Conservation (phyloP, 2,329 filamentous ascomycete species). For the Fusarium xyrophilum region DNA sequence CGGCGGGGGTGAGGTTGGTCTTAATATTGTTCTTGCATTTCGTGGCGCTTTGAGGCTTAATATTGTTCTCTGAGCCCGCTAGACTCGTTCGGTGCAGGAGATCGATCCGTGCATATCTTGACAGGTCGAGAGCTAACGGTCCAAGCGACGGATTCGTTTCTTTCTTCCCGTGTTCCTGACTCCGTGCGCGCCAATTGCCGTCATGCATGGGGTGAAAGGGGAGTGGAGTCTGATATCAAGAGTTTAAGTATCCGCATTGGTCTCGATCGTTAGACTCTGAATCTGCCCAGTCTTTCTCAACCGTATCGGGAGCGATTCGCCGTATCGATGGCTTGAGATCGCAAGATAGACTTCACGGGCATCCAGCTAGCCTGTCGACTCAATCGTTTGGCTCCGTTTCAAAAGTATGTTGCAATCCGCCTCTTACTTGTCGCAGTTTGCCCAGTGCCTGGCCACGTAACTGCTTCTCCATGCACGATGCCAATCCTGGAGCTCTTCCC, state of each 20-base stretch:
- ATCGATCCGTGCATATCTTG: slow-evolving; percentile 31
- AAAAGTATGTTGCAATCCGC: slow-evolving; percentile 11
- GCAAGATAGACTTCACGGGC: slow-evolving; percentile 9
- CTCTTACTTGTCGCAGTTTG: slow-evolving; percentile 6
- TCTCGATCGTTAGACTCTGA: slow-evolving; percentile 9
- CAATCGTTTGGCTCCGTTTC: slow-evolving; percentile 6
- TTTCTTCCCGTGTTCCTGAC: slow-evolving; percentile 16
- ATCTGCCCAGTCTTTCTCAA: not conserved
- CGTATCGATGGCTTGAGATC: slow-evolving; percentile 6
- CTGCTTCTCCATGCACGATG: not conserved
- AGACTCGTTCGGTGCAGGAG: slow-evolving; percentile 6
- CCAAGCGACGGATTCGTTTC: slow-evolving; percentile 15
- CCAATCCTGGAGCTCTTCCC: slow-evolving; percentile 6
- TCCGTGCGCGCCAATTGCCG: slow-evolving; percentile 26
- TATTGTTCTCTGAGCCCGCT: slow-evolving; percentile 44
- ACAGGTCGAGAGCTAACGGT: slow-evolving; percentile 26
- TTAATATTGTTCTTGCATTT: slow-evolving; percentile 46
- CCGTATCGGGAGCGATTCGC: not conserved
- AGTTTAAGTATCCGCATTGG: not conserved
- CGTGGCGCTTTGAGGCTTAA: slow-evolving; percentile 42
- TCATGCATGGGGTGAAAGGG: not conserved
- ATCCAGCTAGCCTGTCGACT: slow-evolving; percentile 13
- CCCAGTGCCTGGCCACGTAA: not conserved
- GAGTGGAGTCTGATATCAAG: slow-evolving; percentile 6
- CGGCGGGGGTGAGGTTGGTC: slow-evolving; percentile 26